Evolutionary conservation across 352 stramenopile genomes (phyloP).

Genomic region (Paralagenidium karlingii): DNA sequence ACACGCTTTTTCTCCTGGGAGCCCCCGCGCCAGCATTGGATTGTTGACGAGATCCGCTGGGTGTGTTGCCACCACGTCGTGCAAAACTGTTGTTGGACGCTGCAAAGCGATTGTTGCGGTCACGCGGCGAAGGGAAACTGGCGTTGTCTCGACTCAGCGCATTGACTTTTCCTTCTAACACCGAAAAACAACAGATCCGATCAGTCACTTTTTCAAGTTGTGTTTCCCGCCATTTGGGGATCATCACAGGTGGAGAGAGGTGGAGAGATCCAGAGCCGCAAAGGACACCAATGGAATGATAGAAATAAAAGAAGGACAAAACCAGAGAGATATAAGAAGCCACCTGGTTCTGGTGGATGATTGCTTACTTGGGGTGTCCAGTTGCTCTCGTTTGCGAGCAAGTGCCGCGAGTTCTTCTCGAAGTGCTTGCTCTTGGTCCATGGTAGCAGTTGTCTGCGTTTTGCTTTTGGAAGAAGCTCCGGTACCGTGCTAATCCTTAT

Average conservation of each 20-base stretch:
- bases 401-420: conserved; percentile 35
- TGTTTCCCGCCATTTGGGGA: not conserved
- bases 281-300: not conserved
- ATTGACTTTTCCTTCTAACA: too few relatives aligned
- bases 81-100: not conserved
- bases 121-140: too few relatives aligned
- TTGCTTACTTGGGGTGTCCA: conserved; percentile 9
- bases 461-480: conserved; percentile 4
- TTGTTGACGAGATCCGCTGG: not conserved
- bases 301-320: too few relatives aligned
- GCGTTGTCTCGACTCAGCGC: too few relatives aligned
- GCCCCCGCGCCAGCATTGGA: too few relatives aligned
- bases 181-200: too few relatives aligned
- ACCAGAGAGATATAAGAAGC: too few relatives aligned
- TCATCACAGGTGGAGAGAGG: not conserved
- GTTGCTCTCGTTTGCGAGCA: conserved; percentile 22
- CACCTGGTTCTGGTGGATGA: not conserved
- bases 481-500: too few relatives aligned
- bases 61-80: not conserved
- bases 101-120: too few relatives aligned
- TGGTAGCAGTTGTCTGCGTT: conserved; percentile 6
- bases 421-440: conserved; percentile 35
- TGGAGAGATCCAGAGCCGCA: not conserved
- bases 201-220: too few relatives aligned
- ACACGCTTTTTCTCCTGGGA: conserved; percentile 4